Percentiles rank a stretch among this genome's conserved stretches.
phyloP scores from a whole-genome alignment of 805 yeast species.

The Saturnispora diversa region DNA sequence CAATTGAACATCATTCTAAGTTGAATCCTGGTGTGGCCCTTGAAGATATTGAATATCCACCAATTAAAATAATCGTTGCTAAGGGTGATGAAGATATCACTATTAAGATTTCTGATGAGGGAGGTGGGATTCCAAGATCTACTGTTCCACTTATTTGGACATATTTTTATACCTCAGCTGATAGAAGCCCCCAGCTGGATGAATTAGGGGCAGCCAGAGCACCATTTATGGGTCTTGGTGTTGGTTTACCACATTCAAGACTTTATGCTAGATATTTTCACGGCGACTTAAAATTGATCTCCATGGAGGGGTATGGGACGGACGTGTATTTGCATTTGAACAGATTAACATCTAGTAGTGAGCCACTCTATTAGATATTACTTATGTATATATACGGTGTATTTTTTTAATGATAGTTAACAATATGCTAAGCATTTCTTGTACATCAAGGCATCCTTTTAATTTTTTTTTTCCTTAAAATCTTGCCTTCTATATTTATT shows the following conservation, averaged over 20 bases:
- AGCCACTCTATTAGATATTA: slow-evolving; percentile 45
- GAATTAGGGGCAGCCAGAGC: slow-evolving; percentile 39
- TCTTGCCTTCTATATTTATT: too few species aligned
- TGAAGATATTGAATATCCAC: slow-evolving; percentile 67
- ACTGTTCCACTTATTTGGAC: slow-evolving; percentile 87
- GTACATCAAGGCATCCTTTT: too few species aligned
- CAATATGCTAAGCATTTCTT: too few species aligned
- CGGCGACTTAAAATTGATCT: slow-evolving; percentile 77
- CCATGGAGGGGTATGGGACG: slow-evolving; percentile 93
- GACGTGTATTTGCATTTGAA: slow-evolving; percentile 85
- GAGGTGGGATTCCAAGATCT: slow-evolving; percentile 85
- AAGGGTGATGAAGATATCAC: slow-evolving; percentile 89
- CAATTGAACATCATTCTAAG: slow-evolving; percentile 70
- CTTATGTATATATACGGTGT: too few species aligned
- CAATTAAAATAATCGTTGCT: slow-evolving; percentile 78
- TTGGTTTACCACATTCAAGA: slow-evolving; percentile 80
- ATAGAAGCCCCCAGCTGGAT: slow-evolving; percentile 44
- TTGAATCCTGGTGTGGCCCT: slow-evolving; percentile 41
- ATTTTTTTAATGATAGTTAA: too few species aligned
- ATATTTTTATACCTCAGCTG: slow-evolving; percentile 82
- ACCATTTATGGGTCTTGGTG: slow-evolving; percentile 93
- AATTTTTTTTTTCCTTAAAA: not conserved
- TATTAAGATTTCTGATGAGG: slow-evolving; percentile 84
- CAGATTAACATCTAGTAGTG: slow-evolving; percentile 63
- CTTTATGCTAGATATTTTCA: slow-evolving; percentile 86